Conservation (phyloP, 2,329 filamentous ascomycete species). For the Colletotrichum sp. region DNA sequence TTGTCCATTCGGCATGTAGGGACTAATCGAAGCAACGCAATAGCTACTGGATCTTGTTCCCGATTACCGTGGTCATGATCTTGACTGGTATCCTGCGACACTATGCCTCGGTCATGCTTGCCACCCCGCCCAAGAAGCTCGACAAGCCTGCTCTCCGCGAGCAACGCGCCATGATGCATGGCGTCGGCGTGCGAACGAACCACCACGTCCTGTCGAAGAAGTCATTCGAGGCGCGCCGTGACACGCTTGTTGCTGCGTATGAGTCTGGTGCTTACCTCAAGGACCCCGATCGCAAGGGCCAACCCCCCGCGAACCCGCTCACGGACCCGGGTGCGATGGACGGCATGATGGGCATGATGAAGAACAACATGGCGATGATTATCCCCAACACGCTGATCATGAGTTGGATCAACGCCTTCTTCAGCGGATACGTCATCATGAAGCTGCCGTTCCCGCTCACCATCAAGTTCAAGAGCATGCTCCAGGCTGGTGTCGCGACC, state of each 20-base stretch:
- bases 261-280: slow-evolving; percentile 89
- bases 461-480: slow-evolving; percentile 99
- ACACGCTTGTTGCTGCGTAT: slow-evolving; percentile 79
- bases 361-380: slow-evolving; percentile 99
- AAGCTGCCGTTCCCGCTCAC: slow-evolving; percentile 97
- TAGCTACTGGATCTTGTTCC: slow-evolving; percentile 98
- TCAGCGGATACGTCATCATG: slow-evolving; percentile 97
- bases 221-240: slow-evolving; percentile 81
- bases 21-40: slow-evolving; percentile 5
- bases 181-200: slow-evolving; percentile 84
- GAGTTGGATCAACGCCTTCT: slow-evolving; percentile 99
- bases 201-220: slow-evolving; percentile 78
- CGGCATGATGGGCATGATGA: slow-evolving; percentile 99
- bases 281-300: slow-evolving; percentile 83
- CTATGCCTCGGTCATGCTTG: slow-evolving; percentile 92
- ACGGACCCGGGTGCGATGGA: slow-evolving; percentile 97
- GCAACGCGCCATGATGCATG: slow-evolving; percentile 83
- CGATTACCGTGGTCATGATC: slow-evolving; percentile 98
- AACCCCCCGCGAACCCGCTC: slow-evolving; percentile 92
- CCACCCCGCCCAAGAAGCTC: slow-evolving; percentile 82
- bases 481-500: slow-evolving; percentile 95
- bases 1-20: not conserved
- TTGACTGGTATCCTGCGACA: slow-evolving; percentile 94
- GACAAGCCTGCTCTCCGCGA: slow-evolving; percentile 80
- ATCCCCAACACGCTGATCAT: slow-evolving; percentile 98